A percentile compares a stretch with the other conserved stretches of the same genome.
Conservation (phyloP, 148 eudicot species). For the Vaccinium vitisidaea region DNA sequence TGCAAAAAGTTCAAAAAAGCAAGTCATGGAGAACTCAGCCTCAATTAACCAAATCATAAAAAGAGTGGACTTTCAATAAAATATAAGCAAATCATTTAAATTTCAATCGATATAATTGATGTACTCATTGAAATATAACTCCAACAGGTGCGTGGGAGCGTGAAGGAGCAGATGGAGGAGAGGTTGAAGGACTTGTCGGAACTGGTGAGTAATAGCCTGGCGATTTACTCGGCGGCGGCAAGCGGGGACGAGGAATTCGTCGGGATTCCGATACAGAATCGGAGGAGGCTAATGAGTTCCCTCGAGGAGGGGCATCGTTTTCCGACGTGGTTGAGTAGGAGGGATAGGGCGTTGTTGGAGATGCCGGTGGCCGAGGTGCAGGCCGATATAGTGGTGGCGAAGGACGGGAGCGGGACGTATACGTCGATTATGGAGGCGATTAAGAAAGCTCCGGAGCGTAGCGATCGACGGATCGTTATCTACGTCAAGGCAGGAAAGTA, state of each 20-base stretch:
- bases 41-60: too few relatives aligned
- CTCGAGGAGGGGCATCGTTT: conserved; percentile 18
- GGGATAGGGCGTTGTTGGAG: conserved; percentile 44
- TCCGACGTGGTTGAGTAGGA: conserved; percentile 67
- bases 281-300: conserved; percentile 32
- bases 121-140: neutral
- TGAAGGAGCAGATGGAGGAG: conserved; percentile 51
- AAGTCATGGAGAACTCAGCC: too few relatives aligned
- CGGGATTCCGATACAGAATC: conserved; percentile 69
- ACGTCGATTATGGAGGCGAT: conserved; percentile 77
- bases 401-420: conserved; percentile 66
- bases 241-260: conserved; percentile 43
- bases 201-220: conserved; percentile 73
- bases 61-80: too few relatives aligned
- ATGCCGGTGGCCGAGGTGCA: conserved; percentile 44
- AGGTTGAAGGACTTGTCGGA: conserved; percentile 58
- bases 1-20: too few relatives aligned
- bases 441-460: conserved; percentile 61
- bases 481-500: conserved; percentile 85
- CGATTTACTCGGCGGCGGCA: conserved; percentile 64
- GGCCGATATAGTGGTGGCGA: conserved; percentile 68
- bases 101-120: too few relatives aligned
- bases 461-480: conserved; percentile 50
- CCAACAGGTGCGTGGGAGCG: conserved; percentile 25
- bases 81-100: too few relatives aligned